Conservation (phyloP, 768 basidiomycete species). For the Flagelloscypha sp. region DNA sequence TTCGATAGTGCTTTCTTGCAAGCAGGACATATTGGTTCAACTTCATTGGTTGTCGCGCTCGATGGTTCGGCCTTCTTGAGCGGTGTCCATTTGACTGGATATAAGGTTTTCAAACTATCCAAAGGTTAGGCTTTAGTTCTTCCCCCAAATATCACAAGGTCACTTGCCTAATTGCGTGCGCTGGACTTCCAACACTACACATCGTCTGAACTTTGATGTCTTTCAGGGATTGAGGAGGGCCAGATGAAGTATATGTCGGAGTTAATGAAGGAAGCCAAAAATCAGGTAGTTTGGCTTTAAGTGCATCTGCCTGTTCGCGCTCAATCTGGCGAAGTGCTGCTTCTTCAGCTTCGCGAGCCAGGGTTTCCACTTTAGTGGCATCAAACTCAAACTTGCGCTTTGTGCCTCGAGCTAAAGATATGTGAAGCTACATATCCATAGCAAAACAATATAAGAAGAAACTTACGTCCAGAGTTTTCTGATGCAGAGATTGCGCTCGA, state of each 20-base stretch:
- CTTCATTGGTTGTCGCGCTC: slow-evolving; percentile 44
- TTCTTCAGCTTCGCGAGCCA: slow-evolving; percentile 80
- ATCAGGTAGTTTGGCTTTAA: slow-evolving; percentile 86
- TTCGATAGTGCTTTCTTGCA: slow-evolving; percentile 85
- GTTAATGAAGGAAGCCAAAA: slow-evolving; percentile 96
- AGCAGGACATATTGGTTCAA: slow-evolving; percentile 72
- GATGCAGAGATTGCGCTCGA: slow-evolving; percentile 30
- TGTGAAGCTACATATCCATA: slow-evolving; percentile 1
- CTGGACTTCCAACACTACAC: slow-evolving; percentile 73
- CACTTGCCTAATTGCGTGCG: slow-evolving; percentile 72
- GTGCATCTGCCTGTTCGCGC: slow-evolving; percentile 73
- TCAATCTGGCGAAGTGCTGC: slow-evolving; percentile 78
- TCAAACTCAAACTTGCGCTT: slow-evolving; percentile 90
- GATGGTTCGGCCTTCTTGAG: slow-evolving; percentile 22
- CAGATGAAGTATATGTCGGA: slow-evolving; percentile 63
- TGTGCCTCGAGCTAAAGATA: slow-evolving; percentile 41
- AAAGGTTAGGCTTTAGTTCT: slow-evolving; percentile 5
- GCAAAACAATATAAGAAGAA: slow-evolving; percentile 4
- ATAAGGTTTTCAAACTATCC: slow-evolving; percentile 70
- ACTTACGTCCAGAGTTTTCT: slow-evolving; percentile 31
- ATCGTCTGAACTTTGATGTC: slow-evolving; percentile 85
- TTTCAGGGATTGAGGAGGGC: slow-evolving; percentile 55
- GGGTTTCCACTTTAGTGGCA: slow-evolving; percentile 54
- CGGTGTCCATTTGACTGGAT: slow-evolving; percentile 73
- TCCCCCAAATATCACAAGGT: neutral